A percentile compares a stretch with the other conserved stretches of the same genome.
phyloP scores from a whole-genome alignment of 2,329 filamentous ascomycete genomes.

The Cytospora paraplurivora region DNA sequence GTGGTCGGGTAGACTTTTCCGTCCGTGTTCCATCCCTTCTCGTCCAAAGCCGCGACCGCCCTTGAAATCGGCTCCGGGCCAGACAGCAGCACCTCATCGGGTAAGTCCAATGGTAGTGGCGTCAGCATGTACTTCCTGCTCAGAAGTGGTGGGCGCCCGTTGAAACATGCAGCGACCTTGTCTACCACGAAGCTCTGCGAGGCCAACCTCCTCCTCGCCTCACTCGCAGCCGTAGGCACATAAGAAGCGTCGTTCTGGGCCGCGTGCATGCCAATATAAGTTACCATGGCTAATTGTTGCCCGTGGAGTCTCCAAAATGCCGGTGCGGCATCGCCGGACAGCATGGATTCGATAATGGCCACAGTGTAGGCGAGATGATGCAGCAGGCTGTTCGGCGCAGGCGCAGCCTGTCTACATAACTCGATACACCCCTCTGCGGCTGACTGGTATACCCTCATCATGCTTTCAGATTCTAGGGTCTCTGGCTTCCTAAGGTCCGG shows the following conservation, averaged over 20 bases:
- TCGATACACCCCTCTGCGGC: slow-evolving; percentile 34
- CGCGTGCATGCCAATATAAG: slow-evolving; percentile 42
- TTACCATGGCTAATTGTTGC: slow-evolving; percentile 41
- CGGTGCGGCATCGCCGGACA: slow-evolving; percentile 44
- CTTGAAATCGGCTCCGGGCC: slow-evolving; percentile 44
- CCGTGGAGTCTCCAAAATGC: slow-evolving; percentile 42
- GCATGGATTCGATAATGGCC: slow-evolving; percentile 40
- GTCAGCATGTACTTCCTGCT: slow-evolving; percentile 56
- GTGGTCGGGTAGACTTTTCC: slow-evolving; percentile 49
- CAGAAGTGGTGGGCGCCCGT: slow-evolving; percentile 56
- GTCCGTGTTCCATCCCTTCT: slow-evolving; percentile 54
- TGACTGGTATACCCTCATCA: slow-evolving; percentile 35
- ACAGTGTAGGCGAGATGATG: slow-evolving; percentile 42
- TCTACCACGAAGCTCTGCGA: slow-evolving; percentile 47
- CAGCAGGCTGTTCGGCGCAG: slow-evolving; percentile 42
- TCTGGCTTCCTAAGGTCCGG: neutral
- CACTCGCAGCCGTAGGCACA: slow-evolving; percentile 39
- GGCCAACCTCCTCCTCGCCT: slow-evolving; percentile 41
- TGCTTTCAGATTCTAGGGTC: slow-evolving; percentile 16
- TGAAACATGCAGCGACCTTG: slow-evolving; percentile 54
- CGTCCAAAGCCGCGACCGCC: slow-evolving; percentile 46
- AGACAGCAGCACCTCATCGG: slow-evolving; percentile 50
- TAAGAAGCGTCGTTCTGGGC: slow-evolving; percentile 34
- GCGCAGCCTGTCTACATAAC: slow-evolving; percentile 37
- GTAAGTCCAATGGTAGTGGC: slow-evolving; percentile 56